Evolutionary conservation across 352 stramenopile species (phyloP), one percentile per base, ranked within the genome.

Genomic region (Globisporangium cederbergense): DNA sequence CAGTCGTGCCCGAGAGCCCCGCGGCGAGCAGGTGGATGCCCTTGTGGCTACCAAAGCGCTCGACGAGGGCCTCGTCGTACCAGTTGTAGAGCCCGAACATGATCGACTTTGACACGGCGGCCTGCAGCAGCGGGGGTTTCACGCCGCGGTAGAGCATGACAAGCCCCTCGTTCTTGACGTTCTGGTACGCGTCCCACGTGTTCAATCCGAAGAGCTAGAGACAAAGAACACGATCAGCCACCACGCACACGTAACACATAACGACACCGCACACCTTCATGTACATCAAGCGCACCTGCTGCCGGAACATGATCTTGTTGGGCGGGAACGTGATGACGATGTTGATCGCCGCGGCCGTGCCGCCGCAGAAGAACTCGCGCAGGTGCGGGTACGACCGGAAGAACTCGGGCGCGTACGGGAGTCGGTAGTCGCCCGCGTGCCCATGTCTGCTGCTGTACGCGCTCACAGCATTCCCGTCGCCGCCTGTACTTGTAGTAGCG

Each of bases 21-120:
- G 87, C 87, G 3, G 84, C 83, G 16, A 88, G 51, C 11, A 88
- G 64, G 52, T 86, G 82, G 30, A 90, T 62, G 25, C 74, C 71
- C 45, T 30, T 68, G 18, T 69, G 69, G 9, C 78, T 62, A 3
- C 83, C 84, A 45, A 88, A 82, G 20, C 67, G 71, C 13, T 71
- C 64, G 0, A 68, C 64, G 16, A 97, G 61, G 38, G 79, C 43
- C 51, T 89, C 75, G 60, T 91, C 71, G 67, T 95, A 97, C 67
- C 82, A 91, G 66, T 95, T 95, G 67, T 95, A 97, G 0, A 95
- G 73, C 7, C 89, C 89, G 68, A 97, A 97, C 89, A 97, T 97
- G 53, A 95, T 79, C 46, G 86, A 93, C 65, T 95, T 97, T 55
- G 87, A 93, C 45, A 95, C 81, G 43, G 85, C 87, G 8, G 87